Evolutionary conservation across 2,329 filamentous ascomycete genomes (phyloP), one percentile per base, ranked within the genome.

Genomic region (Phyllosticta citrichinensis): DNA sequence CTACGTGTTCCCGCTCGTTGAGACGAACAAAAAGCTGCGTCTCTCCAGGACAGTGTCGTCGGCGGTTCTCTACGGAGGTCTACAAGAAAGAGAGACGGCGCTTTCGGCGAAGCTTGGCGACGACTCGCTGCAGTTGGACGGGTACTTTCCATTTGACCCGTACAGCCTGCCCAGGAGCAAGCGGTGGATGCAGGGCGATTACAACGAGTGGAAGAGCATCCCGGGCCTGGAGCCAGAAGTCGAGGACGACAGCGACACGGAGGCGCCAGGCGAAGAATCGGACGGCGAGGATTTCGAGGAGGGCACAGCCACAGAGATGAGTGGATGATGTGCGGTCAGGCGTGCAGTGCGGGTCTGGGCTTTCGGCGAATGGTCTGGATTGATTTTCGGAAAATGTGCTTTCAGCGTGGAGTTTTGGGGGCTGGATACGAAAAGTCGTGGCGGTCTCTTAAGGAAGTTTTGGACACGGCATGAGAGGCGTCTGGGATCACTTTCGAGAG

Each of bases 131-230:
- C 87, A 96, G 73, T 81, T 99, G 1, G 92, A 97, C 67, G 89
- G 91, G 0, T 97, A 96, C 73, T 99, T 97, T 69, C 94, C 94
- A 0, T 99, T 99, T 69, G 94, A 99, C 71, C 95, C 95, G 2
- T 99, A 97, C 73, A 88, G 93, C 68, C 79, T 99, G 56, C 92
- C 92, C 0, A 80, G 85, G 66, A 97, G 92, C 73, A 91, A 89
- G 74, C 82, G 85, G 62, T 97, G 94, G 95, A 77, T 99, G 12
- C 87, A 91, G 64, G 81, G 83, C 1, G 72, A 74, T 50, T 75
- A 75, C 60, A 69, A 73, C 11, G 64, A 71, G 62, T 75, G 72
- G 72, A 72, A 68, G 27, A 67, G 69, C 1, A 69, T 75, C 51
- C 72, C 72, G 3, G 73, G 72, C 3, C 73, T 74, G 47, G 62